These are phyloP conservation scores for Gonium pectorale DNA, from an alignment of 139 green algal species.

Conservation along the genomic window DNA sequence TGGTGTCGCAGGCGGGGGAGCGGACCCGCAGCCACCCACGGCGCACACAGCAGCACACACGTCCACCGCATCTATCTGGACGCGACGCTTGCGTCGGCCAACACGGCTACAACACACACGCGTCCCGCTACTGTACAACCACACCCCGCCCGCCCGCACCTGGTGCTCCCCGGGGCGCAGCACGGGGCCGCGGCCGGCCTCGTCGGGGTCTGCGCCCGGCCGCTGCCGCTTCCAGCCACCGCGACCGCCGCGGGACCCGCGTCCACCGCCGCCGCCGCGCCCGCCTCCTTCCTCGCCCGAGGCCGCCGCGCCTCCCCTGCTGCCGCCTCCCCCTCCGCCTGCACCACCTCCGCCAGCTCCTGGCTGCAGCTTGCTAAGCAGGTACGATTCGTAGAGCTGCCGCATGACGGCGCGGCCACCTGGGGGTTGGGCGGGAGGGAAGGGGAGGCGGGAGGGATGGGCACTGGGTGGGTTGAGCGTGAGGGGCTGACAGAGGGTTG, in stretches of 20 bases:
- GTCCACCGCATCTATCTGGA: too few species aligned
- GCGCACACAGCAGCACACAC: too few species aligned
- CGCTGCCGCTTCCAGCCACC: constrained; percentile 15
- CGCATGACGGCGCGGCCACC: constrained; percentile 60
- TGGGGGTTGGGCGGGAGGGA: background rate
- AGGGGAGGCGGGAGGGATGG: too few species aligned
- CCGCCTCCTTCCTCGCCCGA: background rate
- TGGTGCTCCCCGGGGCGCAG: background rate
- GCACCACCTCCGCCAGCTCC: background rate
- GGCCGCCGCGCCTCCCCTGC: background rate
- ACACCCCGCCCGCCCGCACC: background rate
- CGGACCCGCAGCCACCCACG: too few species aligned
- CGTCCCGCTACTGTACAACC: too few species aligned
- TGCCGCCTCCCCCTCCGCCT: background rate
- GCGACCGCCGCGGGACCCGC: constrained; percentile 3
- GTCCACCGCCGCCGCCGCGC: background rate
- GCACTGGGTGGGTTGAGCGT: too few species aligned
- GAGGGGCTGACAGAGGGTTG: too few species aligned
- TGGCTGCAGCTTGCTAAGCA: constrained; percentile 57
- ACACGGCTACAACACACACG: too few species aligned
- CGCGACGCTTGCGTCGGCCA: too few species aligned
- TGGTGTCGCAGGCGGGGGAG: too few species aligned
- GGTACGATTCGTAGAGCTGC: constrained; percentile 69
- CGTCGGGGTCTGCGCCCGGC: background rate
- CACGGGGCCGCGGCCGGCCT: background rate